Evolutionary conservation across 2,329 filamentous ascomycete species (phyloP).

Genomic region (Dendryphion nanum): DNA sequence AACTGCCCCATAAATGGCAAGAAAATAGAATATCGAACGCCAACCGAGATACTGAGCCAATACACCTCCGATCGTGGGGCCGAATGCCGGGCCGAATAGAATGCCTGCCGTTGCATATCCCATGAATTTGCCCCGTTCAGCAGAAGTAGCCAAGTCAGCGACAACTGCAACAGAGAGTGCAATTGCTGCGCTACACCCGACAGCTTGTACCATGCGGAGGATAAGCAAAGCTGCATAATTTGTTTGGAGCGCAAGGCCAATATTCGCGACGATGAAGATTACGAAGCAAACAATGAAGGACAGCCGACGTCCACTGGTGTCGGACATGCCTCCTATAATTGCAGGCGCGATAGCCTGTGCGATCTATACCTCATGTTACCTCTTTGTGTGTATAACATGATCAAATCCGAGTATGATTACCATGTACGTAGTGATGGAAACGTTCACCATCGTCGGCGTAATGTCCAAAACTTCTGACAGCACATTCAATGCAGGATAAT

Average conservation of each 20-base stretch:
- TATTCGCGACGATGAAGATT: constrained; percentile 37
- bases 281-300: constrained; percentile 49
- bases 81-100: constrained; percentile 30
- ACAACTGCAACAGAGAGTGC: constrained; percentile 68
- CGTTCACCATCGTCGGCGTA: constrained; percentile 45
- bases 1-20: constrained; percentile 41
- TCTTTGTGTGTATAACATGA: too few species aligned
- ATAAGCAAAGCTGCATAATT: constrained; percentile 36
- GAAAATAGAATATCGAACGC: constrained; percentile 43
- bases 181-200: constrained; percentile 43
- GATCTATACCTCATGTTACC: too few species aligned
- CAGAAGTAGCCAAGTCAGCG: constrained; percentile 67
- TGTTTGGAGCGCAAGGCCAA: constrained; percentile 37
- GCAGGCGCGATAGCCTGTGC: constrained; percentile 55
- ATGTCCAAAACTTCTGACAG: constrained; percentile 41
- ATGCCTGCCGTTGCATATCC: constrained; percentile 60
- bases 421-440: constrained; percentile 54
- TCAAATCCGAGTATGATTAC: constrained; percentile 19
- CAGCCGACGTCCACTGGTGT: constrained; percentile 51
- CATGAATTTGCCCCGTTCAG: constrained; percentile 72
- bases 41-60: constrained; percentile 36
- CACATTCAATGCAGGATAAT: constrained; percentile 36
- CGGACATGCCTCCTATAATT: constrained; percentile 52
- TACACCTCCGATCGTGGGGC: constrained; percentile 35
- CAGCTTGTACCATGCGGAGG: constrained; percentile 37